A percentile compares a stretch with the other conserved stretches of the same genome.
These are phyloP conservation scores for Saksenaea oblongispora DNA, from an alignment of 371 early-diverging fungal genomes.

Conservation along the genomic window DNA sequence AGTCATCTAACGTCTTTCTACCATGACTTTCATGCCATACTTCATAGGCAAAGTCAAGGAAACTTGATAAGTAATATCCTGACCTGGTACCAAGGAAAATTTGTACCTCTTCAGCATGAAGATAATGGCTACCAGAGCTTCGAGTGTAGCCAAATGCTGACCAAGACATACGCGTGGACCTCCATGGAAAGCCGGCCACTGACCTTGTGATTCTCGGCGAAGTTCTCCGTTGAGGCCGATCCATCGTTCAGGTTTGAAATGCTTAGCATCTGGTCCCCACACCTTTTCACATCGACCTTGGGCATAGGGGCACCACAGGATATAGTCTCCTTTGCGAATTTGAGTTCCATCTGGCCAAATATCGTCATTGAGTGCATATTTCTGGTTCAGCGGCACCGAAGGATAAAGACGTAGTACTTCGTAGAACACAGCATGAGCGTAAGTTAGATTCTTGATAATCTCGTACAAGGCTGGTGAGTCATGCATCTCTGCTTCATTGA, in stretches of 20 bases:
- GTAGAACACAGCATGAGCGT: slow-evolving; percentile 60
- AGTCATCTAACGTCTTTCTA: slow-evolving; percentile 31
- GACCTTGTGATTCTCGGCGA: slow-evolving; percentile 27
- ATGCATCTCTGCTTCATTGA: slow-evolving; percentile 36
- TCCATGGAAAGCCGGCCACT: slow-evolving; percentile 57
- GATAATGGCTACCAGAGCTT: slow-evolving; percentile 49
- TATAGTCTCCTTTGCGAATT: slow-evolving; percentile 54
- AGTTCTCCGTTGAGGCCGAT: slow-evolving; percentile 26
- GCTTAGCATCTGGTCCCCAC: slow-evolving; percentile 64
- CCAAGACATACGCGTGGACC: slow-evolving; percentile 44
- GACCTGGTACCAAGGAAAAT: slow-evolving; percentile 46
- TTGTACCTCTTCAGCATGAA: slow-evolving; percentile 49
- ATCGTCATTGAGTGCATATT: slow-evolving; percentile 66
- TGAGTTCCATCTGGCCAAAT: slow-evolving; percentile 68
- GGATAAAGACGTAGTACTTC: slow-evolving; percentile 77
- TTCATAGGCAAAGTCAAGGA: slow-evolving; percentile 59
- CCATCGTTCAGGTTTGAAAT: slow-evolving; percentile 70
- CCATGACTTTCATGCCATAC: slow-evolving; percentile 44
- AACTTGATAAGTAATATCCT: slow-evolving; percentile 34
- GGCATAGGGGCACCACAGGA: slow-evolving; percentile 53
- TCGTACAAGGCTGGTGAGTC: slow-evolving; percentile 43
- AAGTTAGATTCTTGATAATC: slow-evolving; percentile 49
- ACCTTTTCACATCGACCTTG: slow-evolving; percentile 48
- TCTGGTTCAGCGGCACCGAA: slow-evolving; percentile 68
- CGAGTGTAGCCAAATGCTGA: slow-evolving; percentile 58